Conservation (phyloP, 192 early-diverging fungal genomes). For the Backusella circina region DNA sequence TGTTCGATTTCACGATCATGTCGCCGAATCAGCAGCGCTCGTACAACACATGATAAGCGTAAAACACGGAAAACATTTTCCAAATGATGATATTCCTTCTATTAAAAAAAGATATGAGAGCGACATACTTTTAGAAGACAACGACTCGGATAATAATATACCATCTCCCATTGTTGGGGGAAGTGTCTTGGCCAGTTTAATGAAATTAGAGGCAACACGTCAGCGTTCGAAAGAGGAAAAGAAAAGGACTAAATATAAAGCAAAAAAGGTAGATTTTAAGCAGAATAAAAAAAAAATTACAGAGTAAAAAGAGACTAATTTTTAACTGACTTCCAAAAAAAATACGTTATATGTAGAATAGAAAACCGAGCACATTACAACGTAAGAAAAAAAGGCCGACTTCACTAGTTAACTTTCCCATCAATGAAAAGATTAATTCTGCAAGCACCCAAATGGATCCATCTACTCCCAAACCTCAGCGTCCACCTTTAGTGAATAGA, state of each 20-base stretch:
- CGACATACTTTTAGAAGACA: background rate
- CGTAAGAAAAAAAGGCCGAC: background rate
- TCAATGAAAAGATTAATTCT: background rate
- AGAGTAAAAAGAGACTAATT: background rate
- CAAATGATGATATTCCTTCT: background rate
- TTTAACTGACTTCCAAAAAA: background rate
- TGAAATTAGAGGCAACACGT: slow-evolving; percentile 29
- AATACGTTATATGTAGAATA: background rate
- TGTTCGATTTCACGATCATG: slow-evolving; percentile 20
- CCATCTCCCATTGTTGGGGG: slow-evolving; percentile 9
- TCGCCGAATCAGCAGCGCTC: slow-evolving; percentile 29
- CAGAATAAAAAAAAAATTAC: background rate
- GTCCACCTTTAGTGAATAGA: slow-evolving; percentile 8
- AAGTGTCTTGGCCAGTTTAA: slow-evolving; percentile 21
- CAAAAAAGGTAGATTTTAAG: slow-evolving; percentile 5
- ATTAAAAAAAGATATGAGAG: background rate
- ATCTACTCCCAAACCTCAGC: background rate
- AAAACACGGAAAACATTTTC: background rate
- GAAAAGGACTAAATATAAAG: background rate
- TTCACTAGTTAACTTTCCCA: background rate
- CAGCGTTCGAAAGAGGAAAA: background rate
- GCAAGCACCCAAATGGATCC: background rate
- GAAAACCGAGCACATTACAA: background rate
- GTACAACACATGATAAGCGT: slow-evolving; percentile 24
- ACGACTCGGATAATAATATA: background rate